Base-by-base conservation (phyloP, 495 filamentous ascomycete species). In the Sphaerosporella brunnea region DNA sequence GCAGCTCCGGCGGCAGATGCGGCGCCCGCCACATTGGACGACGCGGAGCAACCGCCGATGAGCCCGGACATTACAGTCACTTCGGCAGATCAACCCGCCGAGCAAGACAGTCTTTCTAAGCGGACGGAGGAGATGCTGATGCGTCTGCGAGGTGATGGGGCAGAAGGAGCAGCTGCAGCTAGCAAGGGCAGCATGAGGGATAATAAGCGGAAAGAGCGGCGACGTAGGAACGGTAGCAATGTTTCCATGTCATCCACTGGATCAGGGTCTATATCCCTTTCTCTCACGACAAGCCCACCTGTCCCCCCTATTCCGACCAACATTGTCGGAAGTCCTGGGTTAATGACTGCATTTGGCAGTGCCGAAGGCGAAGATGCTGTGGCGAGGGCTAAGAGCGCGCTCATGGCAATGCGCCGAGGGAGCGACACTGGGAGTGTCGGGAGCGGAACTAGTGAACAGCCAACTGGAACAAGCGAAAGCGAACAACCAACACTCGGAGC, bases 311-410 rank as follows among this genome's bases (percentile, higher is more conserved):
- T 8, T 25, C 50, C 4, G 50, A 56, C 23, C 9, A 13, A 3
- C 16, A 28, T 50, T 9, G 16, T 16, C n/a, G 23, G 16, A 32
- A 35, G 48, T 11, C 48, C 19, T 50, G 36, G 23, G 20, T 2
- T 13, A 21, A 24, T 38, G 28, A 25, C 25, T 35, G 15, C 44
- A 24, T 20, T 23, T 35, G 36, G 48, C 15, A 18, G 11, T 20
- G 25, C 26, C 25, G 39, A 43, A 5, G 25, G 10, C 28, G 43
- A 46, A 9, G 57, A 60, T 25, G 56, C 24, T 59, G 63, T 24
- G 63, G 59, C 55, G 64, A 66, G 28, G 67, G 68, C 56, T 69
- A 73, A 60, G 66, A 68, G 46, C 64, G 68, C 47, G 54, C 54
- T 28, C 67, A 73, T 50, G 59, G 62, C 30, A 50, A 58, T 54